Base-by-base conservation (phyloP, 306 rosid species). In the Ormosia emarginata region DNA sequence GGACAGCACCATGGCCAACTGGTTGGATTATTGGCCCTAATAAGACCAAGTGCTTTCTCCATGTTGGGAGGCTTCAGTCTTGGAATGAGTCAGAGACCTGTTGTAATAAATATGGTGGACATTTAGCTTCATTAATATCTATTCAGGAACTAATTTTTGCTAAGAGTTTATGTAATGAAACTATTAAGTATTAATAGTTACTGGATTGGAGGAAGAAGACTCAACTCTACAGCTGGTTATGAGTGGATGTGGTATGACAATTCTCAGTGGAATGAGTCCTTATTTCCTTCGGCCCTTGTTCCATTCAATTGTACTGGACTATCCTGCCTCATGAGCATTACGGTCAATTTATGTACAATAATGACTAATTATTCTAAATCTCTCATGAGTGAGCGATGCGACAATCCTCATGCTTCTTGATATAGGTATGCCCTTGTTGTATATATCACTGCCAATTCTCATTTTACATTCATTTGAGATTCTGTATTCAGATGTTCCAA, bases 41-140 rank as follows among this genome's bases (percentile, higher is more conserved):
- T 78, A 84, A 87, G 79, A 86, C 81, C 71, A 93, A 84, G 75
- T 95, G 99, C 85, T 92, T 86, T 82, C 84, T 83, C 75, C 90
- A 85, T 62, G 82, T 82, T 43, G 83, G 67, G 72, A 83, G 74
- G 52, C 80, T 77, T 33, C 86, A 81, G 80, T 82, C 92, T 47
- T 95, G 99, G 99, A 93, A 92, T 65, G 94, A 92, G 59, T 95
- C 99, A 62, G 97, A 95, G 88, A 81, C 37, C 61, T 79, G 78
- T 50, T 95, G 99, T 79, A 75, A 77, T 65, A 65, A 69, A 69
- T 87, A 85, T 67, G 92, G 94, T 40, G 99, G 99, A 59, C 88
- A 90, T 77, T 92, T 95, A 74, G 93, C 88, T 34, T 91, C 91
- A 77, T 68, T 90, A 67, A 10, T 29, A 52, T 89, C 93, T 12